Base-by-base conservation (phyloP, 2,329 filamentous ascomycete genomes). In the Ophiostoma triangulosporum region DNA sequence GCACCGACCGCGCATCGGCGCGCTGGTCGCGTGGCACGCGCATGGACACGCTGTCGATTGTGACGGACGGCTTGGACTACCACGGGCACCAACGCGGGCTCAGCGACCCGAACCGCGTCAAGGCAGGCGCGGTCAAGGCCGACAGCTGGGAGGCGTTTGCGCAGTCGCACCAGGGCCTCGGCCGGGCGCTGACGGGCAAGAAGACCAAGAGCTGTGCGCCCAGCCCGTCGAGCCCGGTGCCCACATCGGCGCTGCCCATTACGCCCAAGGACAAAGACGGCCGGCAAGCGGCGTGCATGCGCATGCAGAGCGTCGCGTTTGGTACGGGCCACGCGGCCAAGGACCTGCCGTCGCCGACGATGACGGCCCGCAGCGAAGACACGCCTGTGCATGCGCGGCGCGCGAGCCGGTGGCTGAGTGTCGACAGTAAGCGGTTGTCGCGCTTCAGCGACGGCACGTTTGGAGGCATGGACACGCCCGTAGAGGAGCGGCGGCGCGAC, bases 401-500 rank as follows among this genome's bases (percentile, higher is more conserved):
- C 6, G 38, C 7, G 1, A 38, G 48, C 17, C 48, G 38, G n/a
- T 43, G 45, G 45, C 27, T 27, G 51, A 32, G 51, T 17, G 51
- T 46, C 14, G 27, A 49, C 20, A 33, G 36, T 22, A n/a, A 48
- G 33, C 50, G 56, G 4, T 54, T 58, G 22, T 57, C 55, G 3
- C 54, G 58, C 7, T 32, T 58, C 20, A 59, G 58, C 45, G 49
- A 50, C 26, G 55, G 57, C 50, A 59, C 58, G 4, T 59, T 59
- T 57, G 58, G 58, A 2, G 20, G 33, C 15, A 35, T 59, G 15
- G 54, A 49, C 24, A 38, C 38, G 9, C 38, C 38, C 3, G 17
- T 43, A 17, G 20, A 43, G 4, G 38, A 43, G 11, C 20, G 12
- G 9, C 22, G 20, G 15, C 20, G 24, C 4, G 20, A 24, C 20